Base-by-base conservation (phyloP, 257 asterid species). In the Misopates orontium region DNA sequence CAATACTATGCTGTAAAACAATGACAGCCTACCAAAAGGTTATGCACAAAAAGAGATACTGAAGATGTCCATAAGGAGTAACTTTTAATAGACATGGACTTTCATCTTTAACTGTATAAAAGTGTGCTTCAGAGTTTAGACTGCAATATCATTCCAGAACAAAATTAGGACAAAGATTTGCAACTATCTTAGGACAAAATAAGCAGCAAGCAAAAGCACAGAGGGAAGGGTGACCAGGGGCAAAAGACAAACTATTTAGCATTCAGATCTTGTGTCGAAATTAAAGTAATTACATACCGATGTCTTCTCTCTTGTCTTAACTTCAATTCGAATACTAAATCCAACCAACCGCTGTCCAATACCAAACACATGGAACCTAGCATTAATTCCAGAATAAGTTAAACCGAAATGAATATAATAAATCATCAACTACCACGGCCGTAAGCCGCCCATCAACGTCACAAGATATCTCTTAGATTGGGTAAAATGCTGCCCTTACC, bases 351-450 rank as follows among this genome's bases (percentile, higher is more conserved):
- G 86, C 31, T 82, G 91, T 65, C 96, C 97, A 78, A 94, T 76
- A 57, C 96, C 96, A 67, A 88, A 90, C 71, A 94, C 96, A n/a
- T 94, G 99, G 81, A 85, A 90, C 99, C 99, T 90, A 67, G 40
- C 40, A 68, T 40, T 64, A 74, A 45, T 47, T 31, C 67, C 44
- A 16, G 65, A 31, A 47, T 10, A 63, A 55, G 67, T 45, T 45
- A 62, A 64, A 39, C 21, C 13, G 19, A 21, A 25, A 6, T 24
- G 19, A 49, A 44, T 17, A 58, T 40, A 10, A 44, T 20, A 23
- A 56, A 63, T 20, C 28, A 58, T 36, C 20, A 23, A 19, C 61
- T 56, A 60, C 36, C 32, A 31, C 31, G 16, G n/a, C 57, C 51
- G 17, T 60, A 18, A 41, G 16, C 36, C 7, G 41, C 13, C 41